Percentiles rank a stretch among this genome's conserved stretches.
Conservation (phyloP, 345 rosid species). For the Eucalyptus marginata region DNA sequence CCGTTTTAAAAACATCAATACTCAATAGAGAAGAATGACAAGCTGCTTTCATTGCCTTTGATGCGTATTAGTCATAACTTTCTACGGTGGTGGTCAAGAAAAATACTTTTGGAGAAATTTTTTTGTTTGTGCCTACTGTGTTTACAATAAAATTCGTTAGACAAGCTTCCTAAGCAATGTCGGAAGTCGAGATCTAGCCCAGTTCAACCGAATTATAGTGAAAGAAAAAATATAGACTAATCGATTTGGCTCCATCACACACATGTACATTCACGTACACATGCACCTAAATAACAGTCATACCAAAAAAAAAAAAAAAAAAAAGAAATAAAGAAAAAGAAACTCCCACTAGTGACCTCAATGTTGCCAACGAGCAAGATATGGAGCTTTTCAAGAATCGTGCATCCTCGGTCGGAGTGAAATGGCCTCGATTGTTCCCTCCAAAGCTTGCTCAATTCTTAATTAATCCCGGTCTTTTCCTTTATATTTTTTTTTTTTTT, state of each 20-base stretch:
- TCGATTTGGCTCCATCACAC: background rate
- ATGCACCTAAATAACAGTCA: background rate
- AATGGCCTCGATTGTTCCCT: too few relatives aligned
- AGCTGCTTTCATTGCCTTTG: too few relatives aligned
- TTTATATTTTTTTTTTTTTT: too few relatives aligned
- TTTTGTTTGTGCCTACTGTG: background rate
- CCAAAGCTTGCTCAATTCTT: too few relatives aligned
- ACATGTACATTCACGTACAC: background rate
- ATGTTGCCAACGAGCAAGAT: too few relatives aligned
- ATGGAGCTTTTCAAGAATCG: too few relatives aligned
- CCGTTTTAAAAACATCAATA: background rate
- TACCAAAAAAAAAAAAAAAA: too few relatives aligned
- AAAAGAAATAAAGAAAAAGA: too few relatives aligned
- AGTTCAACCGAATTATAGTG: background rate
- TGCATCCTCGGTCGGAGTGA: too few relatives aligned
- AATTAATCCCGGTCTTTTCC: too few relatives aligned
- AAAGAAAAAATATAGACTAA: background rate
- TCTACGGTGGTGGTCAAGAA: rapidly evolving
- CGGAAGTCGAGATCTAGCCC: background rate
- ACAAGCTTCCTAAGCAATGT: background rate
- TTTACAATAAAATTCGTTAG: background rate
- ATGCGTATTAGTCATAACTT: background rate
- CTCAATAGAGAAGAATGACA: background rate
- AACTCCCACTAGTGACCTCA: too few relatives aligned
- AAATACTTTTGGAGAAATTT: background rate